Percentiles rank a stretch among this genome's conserved stretches.
phyloP scores from a whole-genome alignment of 2,329 filamentous ascomycete genomes.

The Phaeophleospora eucalypticola region DNA sequence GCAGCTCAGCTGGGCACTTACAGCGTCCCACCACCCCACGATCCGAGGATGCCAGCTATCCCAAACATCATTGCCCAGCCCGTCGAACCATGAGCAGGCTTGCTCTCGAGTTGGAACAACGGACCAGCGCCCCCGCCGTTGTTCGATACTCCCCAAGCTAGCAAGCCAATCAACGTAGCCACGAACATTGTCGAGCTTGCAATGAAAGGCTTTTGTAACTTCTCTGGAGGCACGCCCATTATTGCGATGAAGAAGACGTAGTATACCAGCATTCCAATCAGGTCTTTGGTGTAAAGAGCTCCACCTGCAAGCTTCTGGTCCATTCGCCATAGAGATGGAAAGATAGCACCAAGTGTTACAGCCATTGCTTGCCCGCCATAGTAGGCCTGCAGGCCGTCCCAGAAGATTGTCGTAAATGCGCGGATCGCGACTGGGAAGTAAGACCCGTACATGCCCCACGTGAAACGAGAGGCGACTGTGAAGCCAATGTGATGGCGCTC shows the following conservation, averaged over 20 bases:
- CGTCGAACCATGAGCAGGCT: too few relatives aligned
- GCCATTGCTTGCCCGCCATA: conserved; percentile 18
- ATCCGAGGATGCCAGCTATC: too few relatives aligned
- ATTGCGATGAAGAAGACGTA: conserved; percentile 12
- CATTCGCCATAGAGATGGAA: conserved; percentile 8
- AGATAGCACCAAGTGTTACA: conserved; percentile 16
- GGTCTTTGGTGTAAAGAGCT: conserved; percentile 16
- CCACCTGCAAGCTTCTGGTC: conserved; percentile 13
- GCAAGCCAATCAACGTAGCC: too few relatives aligned
- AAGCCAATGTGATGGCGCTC: conserved; percentile 34
- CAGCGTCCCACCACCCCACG: too few relatives aligned
- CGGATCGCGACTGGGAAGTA: conserved; percentile 25
- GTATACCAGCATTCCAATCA: conserved; percentile 16
- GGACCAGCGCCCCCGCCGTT: too few relatives aligned
- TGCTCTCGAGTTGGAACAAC: too few relatives aligned
- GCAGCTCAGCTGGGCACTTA: too few relatives aligned
- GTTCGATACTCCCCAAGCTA: too few relatives aligned
- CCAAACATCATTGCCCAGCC: too few relatives aligned
- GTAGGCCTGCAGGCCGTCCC: conserved; percentile 21
- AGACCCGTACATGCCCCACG: conserved; percentile 21
- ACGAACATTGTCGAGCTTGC: conserved; percentile 1
- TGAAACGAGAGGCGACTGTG: conserved; percentile 29
- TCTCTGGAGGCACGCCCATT: conserved; percentile 12
- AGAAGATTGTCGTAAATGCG: conserved; percentile 24
- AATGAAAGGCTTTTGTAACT: conserved; percentile 11